phyloP scores from a whole-genome alignment of 192 early-diverging fungal genomes.

The Nowakowskiella sp. region DNA sequence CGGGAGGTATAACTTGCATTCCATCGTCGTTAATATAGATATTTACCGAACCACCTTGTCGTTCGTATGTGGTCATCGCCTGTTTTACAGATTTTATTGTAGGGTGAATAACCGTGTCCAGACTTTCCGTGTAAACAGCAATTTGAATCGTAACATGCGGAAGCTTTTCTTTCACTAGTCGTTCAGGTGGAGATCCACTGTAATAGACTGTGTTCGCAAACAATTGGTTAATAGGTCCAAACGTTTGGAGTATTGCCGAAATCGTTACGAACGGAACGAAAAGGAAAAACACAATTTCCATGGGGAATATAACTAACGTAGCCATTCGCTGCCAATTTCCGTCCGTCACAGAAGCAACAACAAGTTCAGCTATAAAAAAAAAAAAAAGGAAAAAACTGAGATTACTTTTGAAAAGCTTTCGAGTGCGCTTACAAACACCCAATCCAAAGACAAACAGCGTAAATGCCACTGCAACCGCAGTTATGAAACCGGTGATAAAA shows the following conservation, averaged over 20 bases:
- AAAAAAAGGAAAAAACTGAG: too few relatives aligned
- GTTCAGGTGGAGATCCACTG: conserved; percentile 14
- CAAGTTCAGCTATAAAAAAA: too few relatives aligned
- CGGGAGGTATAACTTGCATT: conserved; percentile 11
- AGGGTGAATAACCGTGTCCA: conserved; percentile 16
- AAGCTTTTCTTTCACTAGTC: neutral
- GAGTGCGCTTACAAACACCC: neutral
- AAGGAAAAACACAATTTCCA: neutral
- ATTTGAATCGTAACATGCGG: conserved; percentile 20
- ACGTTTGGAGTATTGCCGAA: neutral
- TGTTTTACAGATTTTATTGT: conserved; percentile 14
- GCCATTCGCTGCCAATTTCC: neutral
- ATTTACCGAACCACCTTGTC: conserved; percentile 11
- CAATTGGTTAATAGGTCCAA: conserved; percentile 19
- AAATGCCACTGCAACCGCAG: neutral
- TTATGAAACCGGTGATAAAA: neutral
- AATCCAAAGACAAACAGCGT: neutral
- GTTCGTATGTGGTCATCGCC: conserved; percentile 11
- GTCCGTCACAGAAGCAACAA: neutral
- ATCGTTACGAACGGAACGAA: neutral
- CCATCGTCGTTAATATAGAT: conserved; percentile 19
- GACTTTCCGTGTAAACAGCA: conserved; percentile 16
- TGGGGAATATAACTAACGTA: neutral
- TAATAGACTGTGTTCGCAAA: conserved; percentile 9
- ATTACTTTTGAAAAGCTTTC: too few relatives aligned